Evolutionary conservation across 2,329 filamentous ascomycete species (phyloP).

Genomic region (Monosporascus ibericus): DNA sequence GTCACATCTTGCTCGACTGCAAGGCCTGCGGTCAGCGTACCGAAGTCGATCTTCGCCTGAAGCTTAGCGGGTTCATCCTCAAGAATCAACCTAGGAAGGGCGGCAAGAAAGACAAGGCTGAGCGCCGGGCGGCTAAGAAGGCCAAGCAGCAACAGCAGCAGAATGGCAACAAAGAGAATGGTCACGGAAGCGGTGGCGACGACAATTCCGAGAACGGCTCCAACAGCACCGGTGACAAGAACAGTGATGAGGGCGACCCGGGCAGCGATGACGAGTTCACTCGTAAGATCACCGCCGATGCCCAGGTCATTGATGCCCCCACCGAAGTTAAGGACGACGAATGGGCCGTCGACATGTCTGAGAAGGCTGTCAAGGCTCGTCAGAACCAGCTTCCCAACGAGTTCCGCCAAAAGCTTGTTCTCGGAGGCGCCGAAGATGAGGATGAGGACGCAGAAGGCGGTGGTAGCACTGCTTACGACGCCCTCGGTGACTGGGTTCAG

Average conservation of each 20-base stretch:
- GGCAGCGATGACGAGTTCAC: slow-evolving; percentile 90
- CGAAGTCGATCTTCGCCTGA: slow-evolving; percentile 86
- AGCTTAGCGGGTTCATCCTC: slow-evolving; percentile 94
- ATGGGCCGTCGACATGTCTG: slow-evolving; percentile 96
- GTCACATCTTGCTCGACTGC: slow-evolving; percentile 88
- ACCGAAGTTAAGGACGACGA: slow-evolving; percentile 73
- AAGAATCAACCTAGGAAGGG: slow-evolving; percentile 92
- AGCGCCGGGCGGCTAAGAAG: slow-evolving; percentile 83
- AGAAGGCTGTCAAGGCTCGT: slow-evolving; percentile 90
- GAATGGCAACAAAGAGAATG: slow-evolving; percentile 49
- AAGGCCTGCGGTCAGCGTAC: slow-evolving; percentile 95
- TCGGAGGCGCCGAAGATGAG: slow-evolving; percentile 69
- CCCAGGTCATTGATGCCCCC: slow-evolving; percentile 42
- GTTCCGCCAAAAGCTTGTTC: slow-evolving; percentile 84
- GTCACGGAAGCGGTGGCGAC: slow-evolving; percentile 56
- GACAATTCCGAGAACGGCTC: slow-evolving; percentile 58
- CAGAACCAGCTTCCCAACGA: slow-evolving; percentile 90
- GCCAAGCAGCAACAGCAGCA: slow-evolving; percentile 68
- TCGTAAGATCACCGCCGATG: slow-evolving; percentile 67
- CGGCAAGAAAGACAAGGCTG: slow-evolving; percentile 89
- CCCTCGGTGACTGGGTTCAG: slow-evolving; percentile 89
- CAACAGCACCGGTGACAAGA: slow-evolving; percentile 44
- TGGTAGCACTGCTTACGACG: slow-evolving; percentile 75
- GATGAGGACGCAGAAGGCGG: slow-evolving; percentile 75
- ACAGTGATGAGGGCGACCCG: slow-evolving; percentile 54